Evolutionary conservation across 75 land plant genomes (phyloP).

Genomic region (Gnetum montanum): DNA sequence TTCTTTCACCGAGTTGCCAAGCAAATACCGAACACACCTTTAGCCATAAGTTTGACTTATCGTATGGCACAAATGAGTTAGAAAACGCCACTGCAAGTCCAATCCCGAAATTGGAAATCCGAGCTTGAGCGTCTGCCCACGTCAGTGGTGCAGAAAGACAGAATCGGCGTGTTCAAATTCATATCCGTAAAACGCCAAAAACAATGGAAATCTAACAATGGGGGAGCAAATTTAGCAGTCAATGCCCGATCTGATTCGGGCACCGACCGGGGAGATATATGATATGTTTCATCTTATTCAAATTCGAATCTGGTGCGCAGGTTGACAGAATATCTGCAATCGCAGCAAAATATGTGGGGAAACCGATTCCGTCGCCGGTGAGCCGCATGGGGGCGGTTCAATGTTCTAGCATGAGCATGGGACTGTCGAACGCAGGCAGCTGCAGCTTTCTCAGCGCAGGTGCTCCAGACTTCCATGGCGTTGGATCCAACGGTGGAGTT

Average conservation of each 20-base stretch:
- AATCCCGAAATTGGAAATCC: too few relatives aligned
- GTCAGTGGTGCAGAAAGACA: neutral
- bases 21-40: neutral
- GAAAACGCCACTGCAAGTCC: too few relatives aligned
- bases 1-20: too few relatives aligned
- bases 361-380: neutral
- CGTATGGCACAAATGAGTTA: neutral
- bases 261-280: neutral
- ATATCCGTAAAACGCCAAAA: neutral
- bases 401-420: neutral
- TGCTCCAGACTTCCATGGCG: conserved; percentile 3
- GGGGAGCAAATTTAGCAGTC: neutral
- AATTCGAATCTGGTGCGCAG: too few relatives aligned
- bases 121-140: neutral
- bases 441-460: neutral
- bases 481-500: too few relatives aligned
- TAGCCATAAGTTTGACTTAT: neutral
- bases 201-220: neutral
- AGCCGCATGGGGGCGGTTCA: neutral
- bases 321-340: conserved; percentile 14
- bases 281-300: too few relatives aligned
- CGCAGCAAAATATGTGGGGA: conserved; percentile 14
- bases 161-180: neutral
- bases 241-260: neutral
- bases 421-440: neutral